Evolutionary conservation across 2,329 filamentous ascomycete species (phyloP).

Genomic region (Trichoderma breve): DNA sequence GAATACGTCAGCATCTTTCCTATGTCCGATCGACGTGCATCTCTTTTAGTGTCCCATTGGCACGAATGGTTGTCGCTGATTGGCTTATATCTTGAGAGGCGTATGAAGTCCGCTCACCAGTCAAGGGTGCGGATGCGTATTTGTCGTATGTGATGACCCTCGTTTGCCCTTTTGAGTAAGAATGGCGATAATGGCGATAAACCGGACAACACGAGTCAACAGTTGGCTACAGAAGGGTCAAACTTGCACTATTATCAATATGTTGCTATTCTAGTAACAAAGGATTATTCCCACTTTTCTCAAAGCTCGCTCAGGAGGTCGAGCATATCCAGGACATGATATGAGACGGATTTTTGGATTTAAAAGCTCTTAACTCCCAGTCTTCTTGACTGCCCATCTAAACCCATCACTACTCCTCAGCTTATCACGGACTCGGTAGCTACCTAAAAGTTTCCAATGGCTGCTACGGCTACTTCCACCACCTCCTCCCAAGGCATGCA

Average conservation of each 20-base stretch:
- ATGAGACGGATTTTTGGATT: not conserved
- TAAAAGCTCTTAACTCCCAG: not conserved
- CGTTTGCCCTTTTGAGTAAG: not conserved
- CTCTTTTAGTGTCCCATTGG: not conserved
- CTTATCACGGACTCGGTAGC: not conserved
- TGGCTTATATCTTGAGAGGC: not conserved
- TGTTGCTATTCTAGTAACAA: not conserved
- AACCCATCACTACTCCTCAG: not conserved
- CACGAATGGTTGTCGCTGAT: not conserved
- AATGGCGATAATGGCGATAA: not conserved
- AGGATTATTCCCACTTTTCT: not conserved
- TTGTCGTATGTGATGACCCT: not conserved
- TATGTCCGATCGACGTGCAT: not conserved
- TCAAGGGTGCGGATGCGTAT: not conserved
- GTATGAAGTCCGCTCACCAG: not conserved
- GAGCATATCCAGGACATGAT: fast-evolving
- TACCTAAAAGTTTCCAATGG: not conserved
- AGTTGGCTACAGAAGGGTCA: not conserved
- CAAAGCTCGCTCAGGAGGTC: not conserved
- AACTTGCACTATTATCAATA: too few species aligned
- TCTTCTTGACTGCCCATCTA: fast-evolving
- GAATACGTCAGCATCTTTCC: not conserved
- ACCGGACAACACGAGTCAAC: not conserved
- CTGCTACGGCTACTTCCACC: not conserved
- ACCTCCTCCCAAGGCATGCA: not conserved